Percentiles rank a stretch among this genome's conserved stretches.
These are phyloP conservation scores for Pelargonium nanum DNA, from an alignment of 345 rosid species.

Conservation along the genomic window DNA sequence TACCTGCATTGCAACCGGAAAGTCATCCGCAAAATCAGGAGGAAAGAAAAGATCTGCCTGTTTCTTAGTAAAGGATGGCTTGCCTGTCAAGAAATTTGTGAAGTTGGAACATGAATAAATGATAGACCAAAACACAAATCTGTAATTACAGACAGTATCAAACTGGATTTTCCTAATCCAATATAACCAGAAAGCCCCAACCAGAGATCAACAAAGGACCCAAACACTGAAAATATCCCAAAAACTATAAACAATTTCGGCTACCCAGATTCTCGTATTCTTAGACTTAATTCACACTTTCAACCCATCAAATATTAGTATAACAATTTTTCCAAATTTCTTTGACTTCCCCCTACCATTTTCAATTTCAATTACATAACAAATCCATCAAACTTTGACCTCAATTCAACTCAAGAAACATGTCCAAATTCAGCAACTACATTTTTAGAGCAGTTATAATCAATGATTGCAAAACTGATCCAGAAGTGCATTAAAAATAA, in stretches of 20 bases:
- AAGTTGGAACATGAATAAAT: slow-evolving; percentile 5
- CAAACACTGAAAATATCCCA: too few relatives aligned
- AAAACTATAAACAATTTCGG: too few relatives aligned
- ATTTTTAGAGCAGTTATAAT: too few relatives aligned
- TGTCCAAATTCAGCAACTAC: not conserved
- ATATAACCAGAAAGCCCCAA: too few relatives aligned
- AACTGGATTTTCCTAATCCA: too few relatives aligned
- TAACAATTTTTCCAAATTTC: not conserved
- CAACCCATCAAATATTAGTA: not conserved
- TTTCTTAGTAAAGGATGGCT: slow-evolving; percentile 84
- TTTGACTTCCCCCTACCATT: not conserved
- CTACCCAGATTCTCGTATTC: too few relatives aligned
- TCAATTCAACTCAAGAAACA: not conserved
- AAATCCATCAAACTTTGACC: not conserved
- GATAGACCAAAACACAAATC: too few relatives aligned
- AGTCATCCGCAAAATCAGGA: slow-evolving; percentile 97
- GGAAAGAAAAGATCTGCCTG: slow-evolving; percentile 98
- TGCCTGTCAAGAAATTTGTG: slow-evolving; percentile 41
- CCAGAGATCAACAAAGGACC: too few relatives aligned
- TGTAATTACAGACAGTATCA: not conserved
- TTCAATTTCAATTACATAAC: not conserved
- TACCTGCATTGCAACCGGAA: slow-evolving; percentile 99
- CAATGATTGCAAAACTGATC: not conserved
- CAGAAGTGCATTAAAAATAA: not conserved
- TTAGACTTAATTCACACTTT: not conserved